Evolutionary conservation across 495 filamentous ascomycete species (phyloP), one percentile per base, ranked within the genome.

Genomic region (Hypoxylon crocopeplum): DNA sequence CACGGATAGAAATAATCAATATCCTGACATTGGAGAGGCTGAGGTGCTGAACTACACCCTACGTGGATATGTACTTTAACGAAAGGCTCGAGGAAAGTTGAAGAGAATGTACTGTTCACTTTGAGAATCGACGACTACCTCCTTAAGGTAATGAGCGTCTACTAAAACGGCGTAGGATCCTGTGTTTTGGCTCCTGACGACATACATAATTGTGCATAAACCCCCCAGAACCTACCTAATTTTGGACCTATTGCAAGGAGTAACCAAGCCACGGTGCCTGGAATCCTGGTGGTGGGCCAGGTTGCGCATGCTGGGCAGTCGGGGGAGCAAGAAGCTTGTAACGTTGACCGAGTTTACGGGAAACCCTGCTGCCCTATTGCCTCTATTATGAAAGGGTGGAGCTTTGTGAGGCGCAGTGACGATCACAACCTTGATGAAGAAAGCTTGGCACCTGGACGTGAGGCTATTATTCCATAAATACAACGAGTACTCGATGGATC

Each of bases 181-280:
- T 25, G 7, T 30, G 37, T 48, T 32, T 33, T 40, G 20, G 51
- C 20, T 53, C 60, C 52, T 56, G 47, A 57, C 42, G 24, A 34
- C 48, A 59, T 59, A 47, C n/a, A 59, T 51, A 45, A 16, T 17
- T 11, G 16, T 36, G 24, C 32, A 36, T 32, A 34, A 15, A n/a
- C n/a, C 48, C 20, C 20, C 32, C 22, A 30, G 53, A 58, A 53
- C 37, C 39, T 36, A 59, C 54, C 48, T 64, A 58, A 54, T 45
- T 55, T 58, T 59, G 50, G 61, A 49, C 61, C 17, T 64, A 64
- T 59, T 17, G 32, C 54, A 59, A 54, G 49, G 61, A 54, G 48
- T 20, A 34, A 21, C 54, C 50, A 17, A 55, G 55, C 61, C 61
- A 64, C 44, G 44, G 49, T 42, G 36, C 55, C 39, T 49, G 22